Base-by-base conservation (phyloP, 129 eudicot genomes). In the Flaveria sonorensis region DNA sequence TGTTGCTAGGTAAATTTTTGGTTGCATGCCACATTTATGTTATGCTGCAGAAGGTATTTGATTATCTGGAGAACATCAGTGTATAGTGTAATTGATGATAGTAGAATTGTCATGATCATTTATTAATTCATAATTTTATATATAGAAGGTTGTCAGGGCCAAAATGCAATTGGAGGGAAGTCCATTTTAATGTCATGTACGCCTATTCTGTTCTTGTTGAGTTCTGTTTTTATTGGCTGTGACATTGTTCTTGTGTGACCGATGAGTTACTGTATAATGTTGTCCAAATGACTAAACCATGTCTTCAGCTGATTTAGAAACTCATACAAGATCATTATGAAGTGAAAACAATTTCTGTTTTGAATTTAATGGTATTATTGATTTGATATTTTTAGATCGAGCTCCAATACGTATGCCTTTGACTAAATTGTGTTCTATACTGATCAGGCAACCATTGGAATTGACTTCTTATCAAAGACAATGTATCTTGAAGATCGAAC, bases 401-500 rank as follows among this genome's bases (percentile, higher is more conserved):
- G 24, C 62, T 42, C 52, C 59, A 60, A 6, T 16, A 5, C 21
- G 50, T 72, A 52, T 39, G 23, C 36, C 28, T 67, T 66, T 2
- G 47, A 23, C 83, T 72, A 60, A 77, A 12, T 14, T 78, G 39
- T 20, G 79, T 47, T 67, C 26, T 57, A 39, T 73, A 47, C 61
- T 70, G 26, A 50, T 73, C 92, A 88, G 92, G 92, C 89, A 53
- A 88, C 92, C 32, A 88, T 88, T 80, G 92, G 92, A 40, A 85
- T 85, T 55, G 92, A 88, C 46, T 85, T 88, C 80, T 82, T 88
- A 59, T 88, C 92, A 3, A 88, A 88, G 81, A 85, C 92, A 1
- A 88, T 85, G 89, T 87, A 85, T 77, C 92, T 87, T 73, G 89
- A 87, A 77, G 92, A 87, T 77, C 82, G 89, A 14, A 85, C 92